phyloP scores from a whole-genome alignment of 345 rosid species.

The Gynandropsis gynandra region DNA sequence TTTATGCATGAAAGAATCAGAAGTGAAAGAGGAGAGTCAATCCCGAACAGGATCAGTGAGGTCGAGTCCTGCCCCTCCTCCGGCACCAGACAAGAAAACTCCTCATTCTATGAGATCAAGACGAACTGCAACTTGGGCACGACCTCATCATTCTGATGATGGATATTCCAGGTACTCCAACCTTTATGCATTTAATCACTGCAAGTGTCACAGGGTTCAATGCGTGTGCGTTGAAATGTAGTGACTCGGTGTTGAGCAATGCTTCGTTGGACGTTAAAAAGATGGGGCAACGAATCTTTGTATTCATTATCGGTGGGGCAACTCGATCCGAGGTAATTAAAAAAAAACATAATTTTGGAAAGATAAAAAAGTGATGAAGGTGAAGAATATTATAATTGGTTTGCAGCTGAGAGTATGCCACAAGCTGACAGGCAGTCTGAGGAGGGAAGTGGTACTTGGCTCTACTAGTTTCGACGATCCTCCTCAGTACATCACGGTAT shows the following conservation, averaged over 20 bases:
- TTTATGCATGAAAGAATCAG: slow-evolving; percentile 42
- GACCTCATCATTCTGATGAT: slow-evolving; percentile 62
- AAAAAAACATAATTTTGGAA: too few species aligned
- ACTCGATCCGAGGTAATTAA: slow-evolving; percentile 79
- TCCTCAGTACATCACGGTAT: slow-evolving; percentile 68
- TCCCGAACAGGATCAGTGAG: slow-evolving; percentile 34
- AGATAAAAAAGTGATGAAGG: too few species aligned
- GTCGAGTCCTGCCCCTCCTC: slow-evolving; percentile 29
- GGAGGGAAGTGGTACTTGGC: slow-evolving; percentile 86
- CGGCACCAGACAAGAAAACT: slow-evolving; percentile 53
- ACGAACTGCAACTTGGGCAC: slow-evolving; percentile 81
- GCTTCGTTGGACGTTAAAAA: slow-evolving; percentile 50
- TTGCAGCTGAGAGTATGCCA: slow-evolving; percentile 83
- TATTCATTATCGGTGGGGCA: slow-evolving; percentile 88
- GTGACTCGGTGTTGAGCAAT: slow-evolving; percentile 61
- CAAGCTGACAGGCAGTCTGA: slow-evolving; percentile 71
- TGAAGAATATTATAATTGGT: too few species aligned
- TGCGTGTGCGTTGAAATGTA: slow-evolving; percentile 19
- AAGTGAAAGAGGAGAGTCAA: slow-evolving; percentile 23
- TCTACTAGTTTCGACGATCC: slow-evolving; percentile 77
- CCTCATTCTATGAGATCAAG: slow-evolving; percentile 87
- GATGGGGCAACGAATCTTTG: slow-evolving; percentile 82
- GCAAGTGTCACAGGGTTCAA: too few species aligned
- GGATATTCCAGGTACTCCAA: slow-evolving; percentile 59
- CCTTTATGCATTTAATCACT: background rate